Percentiles rank a stretch among this genome's conserved stretches.
Evolutionary conservation across 768 basidiomycete species (phyloP).

Genomic region (Paxillus rubicundulus): DNA sequence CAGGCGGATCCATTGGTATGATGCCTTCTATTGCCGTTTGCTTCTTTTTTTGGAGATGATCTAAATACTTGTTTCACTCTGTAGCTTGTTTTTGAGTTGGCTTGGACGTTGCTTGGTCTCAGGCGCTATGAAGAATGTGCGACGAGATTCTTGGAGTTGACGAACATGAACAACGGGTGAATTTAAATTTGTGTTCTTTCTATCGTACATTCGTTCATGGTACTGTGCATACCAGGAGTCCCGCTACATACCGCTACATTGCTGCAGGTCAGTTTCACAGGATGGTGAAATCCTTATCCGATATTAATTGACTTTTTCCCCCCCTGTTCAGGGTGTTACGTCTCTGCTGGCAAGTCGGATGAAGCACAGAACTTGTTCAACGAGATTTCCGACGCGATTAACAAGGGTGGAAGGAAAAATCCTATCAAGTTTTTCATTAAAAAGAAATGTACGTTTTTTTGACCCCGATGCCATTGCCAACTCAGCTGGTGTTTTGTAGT

Average conservation of each 20-base stretch:
- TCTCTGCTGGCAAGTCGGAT: conserved; percentile 51
- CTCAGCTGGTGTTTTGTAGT: conserved; percentile 40
- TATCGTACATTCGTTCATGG: background rate
- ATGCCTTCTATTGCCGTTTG: conserved; percentile 5
- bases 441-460: conserved; percentile 58
- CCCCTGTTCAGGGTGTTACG: conserved; percentile 50
- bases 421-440: conserved; percentile 77
- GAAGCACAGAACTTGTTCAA: conserved; percentile 64
- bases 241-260: conserved; percentile 75
- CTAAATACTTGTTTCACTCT: background rate
- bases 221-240: conserved; percentile 48
- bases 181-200: conserved; percentile 13
- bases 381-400: conserved; percentile 55
- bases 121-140: conserved; percentile 66
- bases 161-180: conserved; percentile 68
- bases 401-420: conserved; percentile 62
- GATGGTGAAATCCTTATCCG: background rate
- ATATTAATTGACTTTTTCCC: background rate
- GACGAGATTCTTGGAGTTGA: conserved; percentile 60
- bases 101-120: conserved; percentile 69
- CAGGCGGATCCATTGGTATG: conserved; percentile 73
- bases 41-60: background rate
- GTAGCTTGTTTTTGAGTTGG: conserved; percentile 73
- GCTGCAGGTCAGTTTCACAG: conserved; percentile 54
- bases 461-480: background rate